Percentiles rank a stretch among this genome's conserved stretches.
These are phyloP conservation scores for Pyronema domesticum DNA, from an alignment of 495 filamentous ascomycete genomes.

Conservation along the genomic window DNA sequence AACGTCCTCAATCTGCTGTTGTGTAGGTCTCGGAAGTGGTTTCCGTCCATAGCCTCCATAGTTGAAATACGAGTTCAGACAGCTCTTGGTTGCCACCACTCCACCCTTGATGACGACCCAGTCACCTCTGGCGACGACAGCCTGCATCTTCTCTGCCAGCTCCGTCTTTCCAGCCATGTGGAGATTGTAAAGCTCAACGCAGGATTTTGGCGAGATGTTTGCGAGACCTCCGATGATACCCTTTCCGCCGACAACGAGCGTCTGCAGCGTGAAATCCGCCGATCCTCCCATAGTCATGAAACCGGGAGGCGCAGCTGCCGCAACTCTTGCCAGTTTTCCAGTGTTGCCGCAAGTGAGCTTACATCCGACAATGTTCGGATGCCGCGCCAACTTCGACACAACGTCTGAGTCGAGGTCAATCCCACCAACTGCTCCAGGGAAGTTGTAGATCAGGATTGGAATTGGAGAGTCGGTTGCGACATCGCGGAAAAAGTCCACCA, in stretches of 20 bases:
- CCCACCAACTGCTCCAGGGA: slow-evolving; percentile 62
- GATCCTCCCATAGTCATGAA: slow-evolving; percentile 54
- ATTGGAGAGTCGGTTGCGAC: slow-evolving; percentile 70
- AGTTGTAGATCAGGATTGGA: slow-evolving; percentile 88
- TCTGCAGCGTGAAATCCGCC: slow-evolving; percentile 76
- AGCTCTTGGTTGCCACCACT: slow-evolving; percentile 71
- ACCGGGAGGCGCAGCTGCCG: slow-evolving; percentile 37
- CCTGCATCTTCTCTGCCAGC: slow-evolving; percentile 62
- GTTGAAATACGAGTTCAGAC: slow-evolving; percentile 50
- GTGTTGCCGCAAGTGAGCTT: slow-evolving; percentile 94
- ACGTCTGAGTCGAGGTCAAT: slow-evolving; percentile 69
- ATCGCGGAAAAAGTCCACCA: slow-evolving; percentile 56
- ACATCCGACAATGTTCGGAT: slow-evolving; percentile 75
- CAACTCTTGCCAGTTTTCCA: slow-evolving; percentile 70
- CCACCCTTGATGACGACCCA: slow-evolving; percentile 78
- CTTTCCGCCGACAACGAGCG: slow-evolving; percentile 63
- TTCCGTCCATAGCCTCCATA: slow-evolving; percentile 65
- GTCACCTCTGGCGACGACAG: slow-evolving; percentile 62
- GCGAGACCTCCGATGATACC: slow-evolving; percentile 72
- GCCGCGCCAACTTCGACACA: slow-evolving; percentile 53
- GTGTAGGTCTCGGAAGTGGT: slow-evolving; percentile 53
- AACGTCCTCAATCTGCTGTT: slow-evolving; percentile 41
- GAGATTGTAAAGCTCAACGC: slow-evolving; percentile 53
- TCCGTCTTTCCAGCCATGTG: slow-evolving; percentile 48
- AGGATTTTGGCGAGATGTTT: slow-evolving; percentile 66